Evolutionary conservation across 2,329 filamentous ascomycete genomes (phyloP), one percentile per base, ranked within the genome.

Genomic region (Scytalidium sp.): DNA sequence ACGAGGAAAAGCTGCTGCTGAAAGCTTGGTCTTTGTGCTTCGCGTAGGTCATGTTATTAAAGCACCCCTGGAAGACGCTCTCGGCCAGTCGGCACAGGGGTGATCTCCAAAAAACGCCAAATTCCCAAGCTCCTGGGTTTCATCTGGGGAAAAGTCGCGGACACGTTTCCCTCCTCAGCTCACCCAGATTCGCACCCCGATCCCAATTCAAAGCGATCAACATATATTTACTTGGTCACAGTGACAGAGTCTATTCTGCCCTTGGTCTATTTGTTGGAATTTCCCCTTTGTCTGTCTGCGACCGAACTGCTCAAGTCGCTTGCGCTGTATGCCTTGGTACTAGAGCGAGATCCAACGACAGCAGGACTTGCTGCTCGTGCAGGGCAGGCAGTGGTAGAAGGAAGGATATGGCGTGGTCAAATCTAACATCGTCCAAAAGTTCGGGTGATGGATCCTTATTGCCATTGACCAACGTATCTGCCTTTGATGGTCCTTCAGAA

Each of bases 311-410:
- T 36, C 32, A n/a, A 36, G n/a, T n/a, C 8, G 32, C 32, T 36
- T 36, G 4, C 32, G 36, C 27, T 41, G 62, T 47, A 67, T 67
- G 64, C 59, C 61, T 65, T 58, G 60, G 60, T 52, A 51, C 59
- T 60, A 64, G 58, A 20, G 43, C 48, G 22, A 25, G 25, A 42
- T 19, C 44, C 39, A 49, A 58, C 63, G 63, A 63, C 63, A 63
- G 63, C 63, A 57, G 50, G 44, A 44, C 47, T 53, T 61, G 64
- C 62, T 65, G 63, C 52, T 64, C 60, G 60, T 60, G 41, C 46
- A 45, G 29, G 32, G 15, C 6, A 43, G 41, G 45, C 43, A 50
- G 44, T 29, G 36, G n/a, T 23, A 29, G 41, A 13, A 36, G 13
- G n/a, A 41, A 50, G 47, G 52, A 45, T 19, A 66, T 67, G 63